Percentiles rank a stretch among this genome's conserved stretches.
These are phyloP conservation scores for Tubosaeta sp. DNA, from an alignment of 768 basidiomycete genomes.

Conservation along the genomic window DNA sequence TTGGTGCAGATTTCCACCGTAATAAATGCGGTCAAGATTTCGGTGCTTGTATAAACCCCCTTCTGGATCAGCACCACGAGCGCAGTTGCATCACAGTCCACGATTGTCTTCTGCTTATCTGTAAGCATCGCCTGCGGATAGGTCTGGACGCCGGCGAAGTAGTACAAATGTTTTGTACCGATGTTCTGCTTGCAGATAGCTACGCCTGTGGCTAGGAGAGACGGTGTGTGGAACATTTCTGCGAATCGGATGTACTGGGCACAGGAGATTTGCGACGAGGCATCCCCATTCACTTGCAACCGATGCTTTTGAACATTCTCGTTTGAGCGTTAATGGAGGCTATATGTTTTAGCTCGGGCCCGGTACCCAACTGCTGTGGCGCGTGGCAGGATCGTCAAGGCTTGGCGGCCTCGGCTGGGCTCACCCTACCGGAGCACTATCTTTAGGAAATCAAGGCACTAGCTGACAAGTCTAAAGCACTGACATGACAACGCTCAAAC, in stretches of 20 bases:
- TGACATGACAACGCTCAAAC: too few relatives aligned
- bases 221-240: slow-evolving; percentile 7
- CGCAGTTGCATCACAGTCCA: slow-evolving; percentile 29
- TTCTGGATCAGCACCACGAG: slow-evolving; percentile 20
- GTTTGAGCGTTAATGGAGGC: too few relatives aligned
- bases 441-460: too few relatives aligned
- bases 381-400: too few relatives aligned
- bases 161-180: slow-evolving; percentile 16
- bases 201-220: slow-evolving; percentile 5
- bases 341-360: too few relatives aligned
- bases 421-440: too few relatives aligned
- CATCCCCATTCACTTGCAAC: neutral
- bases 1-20: slow-evolving; percentile 28
- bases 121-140: slow-evolving; percentile 27
- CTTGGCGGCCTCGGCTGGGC: too few relatives aligned
- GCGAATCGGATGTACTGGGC: neutral
- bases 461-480: too few relatives aligned
- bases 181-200: slow-evolving; percentile 24
- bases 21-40: slow-evolving; percentile 26
- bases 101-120: slow-evolving; percentile 24
- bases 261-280: slow-evolving; percentile 4
- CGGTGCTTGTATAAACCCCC: slow-evolving; percentile 20
- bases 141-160: slow-evolving; percentile 19
- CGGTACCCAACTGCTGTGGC: too few relatives aligned
- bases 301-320: slow-evolving; percentile 9